Evolutionary conservation across 2,329 filamentous ascomycete species (phyloP).

Genomic region (Hirsutella rhossiliensis): DNA sequence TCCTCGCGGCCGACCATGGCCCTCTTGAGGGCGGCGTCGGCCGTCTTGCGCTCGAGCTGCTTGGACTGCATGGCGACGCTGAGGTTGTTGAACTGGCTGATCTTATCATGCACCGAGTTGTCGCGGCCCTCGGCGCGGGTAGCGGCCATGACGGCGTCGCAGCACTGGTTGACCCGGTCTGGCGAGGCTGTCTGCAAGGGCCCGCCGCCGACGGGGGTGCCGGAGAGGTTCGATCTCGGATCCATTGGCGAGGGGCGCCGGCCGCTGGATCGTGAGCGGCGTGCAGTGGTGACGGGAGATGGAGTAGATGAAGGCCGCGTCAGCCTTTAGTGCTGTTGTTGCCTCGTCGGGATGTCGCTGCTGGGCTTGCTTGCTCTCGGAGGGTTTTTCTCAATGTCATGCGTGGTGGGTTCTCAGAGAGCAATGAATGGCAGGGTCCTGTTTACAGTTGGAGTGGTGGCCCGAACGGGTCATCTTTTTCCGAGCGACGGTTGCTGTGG

Average conservation of each 20-base stretch:
- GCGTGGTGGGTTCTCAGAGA: too few relatives aligned
- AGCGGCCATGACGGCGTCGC: slow-evolving; percentile 24
- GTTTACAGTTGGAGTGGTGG: slow-evolving; percentile 5
- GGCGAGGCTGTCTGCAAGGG: slow-evolving; percentile 51
- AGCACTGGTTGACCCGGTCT: slow-evolving; percentile 46
- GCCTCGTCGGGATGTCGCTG: too few relatives aligned
- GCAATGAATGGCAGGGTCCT: neutral
- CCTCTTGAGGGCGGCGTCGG: slow-evolving; percentile 53
- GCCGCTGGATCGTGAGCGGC: too few relatives aligned
- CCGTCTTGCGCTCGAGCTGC: slow-evolving; percentile 50
- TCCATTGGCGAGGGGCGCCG: too few relatives aligned
- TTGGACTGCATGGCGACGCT: slow-evolving; percentile 48
- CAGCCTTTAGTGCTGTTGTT: too few relatives aligned
- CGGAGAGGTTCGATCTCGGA: neutral
- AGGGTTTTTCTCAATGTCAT: too few relatives aligned
- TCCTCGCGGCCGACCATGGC: slow-evolving; percentile 59
- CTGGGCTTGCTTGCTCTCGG: too few relatives aligned
- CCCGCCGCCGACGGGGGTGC: slow-evolving; percentile 20
- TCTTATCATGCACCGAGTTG: slow-evolving; percentile 53
- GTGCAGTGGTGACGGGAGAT: too few relatives aligned
- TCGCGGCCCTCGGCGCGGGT: slow-evolving; percentile 32
- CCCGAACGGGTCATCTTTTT: neutral
- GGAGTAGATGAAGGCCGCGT: too few relatives aligned
- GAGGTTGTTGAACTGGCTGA: slow-evolving; percentile 62
- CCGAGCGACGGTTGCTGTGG: slow-evolving; percentile 4